Evolutionary conservation across 441 rosid genomes (phyloP).

Genomic region (Omphalea diandra): DNA sequence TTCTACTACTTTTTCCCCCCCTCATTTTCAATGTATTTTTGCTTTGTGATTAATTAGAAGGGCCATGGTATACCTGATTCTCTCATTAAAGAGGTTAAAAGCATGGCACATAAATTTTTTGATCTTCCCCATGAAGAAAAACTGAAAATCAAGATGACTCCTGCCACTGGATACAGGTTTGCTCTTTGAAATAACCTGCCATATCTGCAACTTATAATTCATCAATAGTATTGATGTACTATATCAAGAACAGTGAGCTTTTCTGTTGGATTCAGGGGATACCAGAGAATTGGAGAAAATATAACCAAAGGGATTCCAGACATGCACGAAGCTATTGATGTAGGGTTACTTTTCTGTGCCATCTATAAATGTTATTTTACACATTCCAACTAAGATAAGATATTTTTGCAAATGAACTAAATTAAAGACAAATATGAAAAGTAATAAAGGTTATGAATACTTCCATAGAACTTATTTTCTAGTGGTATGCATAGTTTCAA

Average conservation of each 20-base stretch:
- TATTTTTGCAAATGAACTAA: not conserved
- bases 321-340: slow-evolving; percentile 87
- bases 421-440: not conserved
- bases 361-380: not conserved
- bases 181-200: slow-evolving; percentile 9
- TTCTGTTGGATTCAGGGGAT: slow-evolving; percentile 63
- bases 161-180: slow-evolving; percentile 81
- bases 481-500: not conserved
- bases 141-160: slow-evolving; percentile 67
- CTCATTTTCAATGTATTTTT: not conserved
- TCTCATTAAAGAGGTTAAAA: slow-evolving; percentile 57
- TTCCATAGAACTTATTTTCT: not conserved
- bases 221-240: not conserved
- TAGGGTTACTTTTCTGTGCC: slow-evolving; percentile 29
- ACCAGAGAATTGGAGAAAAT: slow-evolving; percentile 84
- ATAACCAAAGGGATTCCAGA: slow-evolving; percentile 78
- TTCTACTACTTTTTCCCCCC: not conserved
- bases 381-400: not conserved
- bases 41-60: slow-evolving; percentile 40
- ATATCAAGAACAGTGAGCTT: not conserved
- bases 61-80: slow-evolving; percentile 79
- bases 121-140: slow-evolving; percentile 71
- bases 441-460: not conserved
- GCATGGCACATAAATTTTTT: slow-evolving; percentile 47
- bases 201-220: not conserved